phyloP scores from a whole-genome alignment of 2,329 filamentous ascomycete genomes.

The Acephala macrosclerotiorum region DNA sequence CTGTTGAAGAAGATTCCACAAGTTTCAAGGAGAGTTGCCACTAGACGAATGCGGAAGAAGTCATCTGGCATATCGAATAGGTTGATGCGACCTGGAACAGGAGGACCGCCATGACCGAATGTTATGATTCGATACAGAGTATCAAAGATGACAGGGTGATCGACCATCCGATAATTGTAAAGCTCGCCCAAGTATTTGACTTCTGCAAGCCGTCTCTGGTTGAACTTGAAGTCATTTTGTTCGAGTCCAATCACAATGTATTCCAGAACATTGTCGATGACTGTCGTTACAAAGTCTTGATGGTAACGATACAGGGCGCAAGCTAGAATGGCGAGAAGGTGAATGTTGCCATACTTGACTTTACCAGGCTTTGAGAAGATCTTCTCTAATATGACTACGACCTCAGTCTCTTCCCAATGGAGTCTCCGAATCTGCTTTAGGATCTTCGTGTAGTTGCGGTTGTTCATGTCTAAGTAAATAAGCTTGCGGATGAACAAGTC shows the following conservation, averaged over 20 bases:
- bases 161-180: conserved; percentile 97
- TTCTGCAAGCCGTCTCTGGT: conserved; percentile 92
- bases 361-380: conserved; percentile 96
- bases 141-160: conserved; percentile 95
- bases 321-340: conserved; percentile 88
- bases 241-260: conserved; percentile 88
- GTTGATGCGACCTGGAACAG: conserved; percentile 78
- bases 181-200: conserved; percentile 96
- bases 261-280: conserved; percentile 92
- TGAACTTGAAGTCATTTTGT: conserved; percentile 96
- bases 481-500: conserved; percentile 93
- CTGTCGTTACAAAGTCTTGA: conserved; percentile 85
- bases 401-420: conserved; percentile 93
- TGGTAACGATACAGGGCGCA: conserved; percentile 92
- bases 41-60: conserved; percentile 92
- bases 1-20: conserved; percentile 97
- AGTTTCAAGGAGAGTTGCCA: conserved; percentile 89
- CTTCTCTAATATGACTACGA: conserved; percentile 64
- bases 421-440: conserved; percentile 93
- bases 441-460: conserved; percentile 91
- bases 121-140: conserved; percentile 93
- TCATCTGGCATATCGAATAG: conserved; percentile 89
- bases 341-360: conserved; percentile 97
- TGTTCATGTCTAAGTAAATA: conserved; percentile 92
- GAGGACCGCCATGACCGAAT: conserved; percentile 86